These are phyloP conservation scores for Chiua sp. DNA, from an alignment of 1,284 basidiomycete species.

Conservation along the genomic window DNA sequence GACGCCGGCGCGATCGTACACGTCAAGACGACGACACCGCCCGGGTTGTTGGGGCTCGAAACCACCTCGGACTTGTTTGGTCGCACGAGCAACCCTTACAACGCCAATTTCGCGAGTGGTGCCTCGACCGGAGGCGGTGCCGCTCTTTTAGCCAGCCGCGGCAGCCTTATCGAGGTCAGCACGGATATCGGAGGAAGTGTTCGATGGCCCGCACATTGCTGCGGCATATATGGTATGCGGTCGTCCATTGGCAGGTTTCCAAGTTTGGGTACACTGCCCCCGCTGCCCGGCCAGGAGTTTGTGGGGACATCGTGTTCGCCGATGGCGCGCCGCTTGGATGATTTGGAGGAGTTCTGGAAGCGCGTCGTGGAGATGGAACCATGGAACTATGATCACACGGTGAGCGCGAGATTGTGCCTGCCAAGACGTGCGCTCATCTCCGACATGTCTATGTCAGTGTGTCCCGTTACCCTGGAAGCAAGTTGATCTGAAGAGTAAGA, in stretches of 20 bases:
- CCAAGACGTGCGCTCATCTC: not conserved
- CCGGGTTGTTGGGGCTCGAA: constrained; percentile 60
- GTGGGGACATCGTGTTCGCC: constrained; percentile 48
- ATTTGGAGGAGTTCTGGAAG: constrained; percentile 48
- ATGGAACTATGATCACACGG: constrained; percentile 41
- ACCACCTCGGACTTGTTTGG: constrained; percentile 62
- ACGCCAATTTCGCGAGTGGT: constrained; percentile 45
- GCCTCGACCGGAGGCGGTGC: constrained; percentile 56
- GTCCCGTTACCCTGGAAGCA: constrained; percentile 43
- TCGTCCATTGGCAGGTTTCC: constrained; percentile 48
- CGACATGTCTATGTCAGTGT: constrained; percentile 26
- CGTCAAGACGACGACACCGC: constrained; percentile 56
- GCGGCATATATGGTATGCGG: constrained; percentile 58
- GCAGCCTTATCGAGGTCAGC: constrained; percentile 54
- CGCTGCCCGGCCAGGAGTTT: constrained; percentile 47
- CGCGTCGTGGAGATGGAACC: constrained; percentile 41
- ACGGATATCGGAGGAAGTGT: constrained; percentile 54
- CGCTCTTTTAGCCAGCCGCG: constrained; percentile 50
- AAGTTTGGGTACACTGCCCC: constrained; percentile 25
- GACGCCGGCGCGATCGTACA: constrained; percentile 55
- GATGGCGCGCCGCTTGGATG: constrained; percentile 53
- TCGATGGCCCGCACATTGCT: constrained; percentile 58
- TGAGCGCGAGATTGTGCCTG: constrained; percentile 11
- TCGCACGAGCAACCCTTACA: constrained; percentile 51
- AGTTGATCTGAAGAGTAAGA: constrained; percentile 33